Percentiles rank a stretch among this genome's conserved stretches.
These are phyloP conservation scores for Puccinellia tenuiflora DNA, from an alignment of 176 grass and related monocot species.

Conservation along the genomic window DNA sequence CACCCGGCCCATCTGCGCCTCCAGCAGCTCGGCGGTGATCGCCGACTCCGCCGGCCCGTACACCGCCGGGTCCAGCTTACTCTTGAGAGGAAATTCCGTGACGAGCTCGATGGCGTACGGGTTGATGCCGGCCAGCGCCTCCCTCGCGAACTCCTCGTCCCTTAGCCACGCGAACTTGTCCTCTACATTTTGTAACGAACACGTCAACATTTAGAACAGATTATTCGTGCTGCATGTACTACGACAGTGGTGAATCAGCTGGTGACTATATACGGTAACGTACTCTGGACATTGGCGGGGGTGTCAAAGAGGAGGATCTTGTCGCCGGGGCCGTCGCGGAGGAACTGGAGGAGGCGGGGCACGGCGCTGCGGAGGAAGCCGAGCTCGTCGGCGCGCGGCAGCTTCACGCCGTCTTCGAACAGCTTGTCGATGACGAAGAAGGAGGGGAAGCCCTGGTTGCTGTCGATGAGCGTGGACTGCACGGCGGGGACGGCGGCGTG, in stretches of 20 bases:
- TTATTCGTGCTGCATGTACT: background rate
- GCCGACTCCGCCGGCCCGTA: conserved; percentile 67
- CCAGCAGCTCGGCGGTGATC: conserved; percentile 49
- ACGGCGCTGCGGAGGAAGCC: conserved; percentile 33
- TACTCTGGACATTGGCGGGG: conserved; percentile 55
- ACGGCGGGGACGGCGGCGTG: conserved; percentile 41
- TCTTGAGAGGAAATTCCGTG: conserved; percentile 65
- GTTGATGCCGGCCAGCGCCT: conserved; percentile 72
- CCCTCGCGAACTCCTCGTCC: conserved; percentile 82
- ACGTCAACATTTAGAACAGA: background rate
- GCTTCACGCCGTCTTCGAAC: conserved; percentile 60
- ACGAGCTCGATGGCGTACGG: conserved; percentile 74
- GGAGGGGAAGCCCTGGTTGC: conserved; percentile 25
- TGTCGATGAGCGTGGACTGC: conserved; percentile 40
- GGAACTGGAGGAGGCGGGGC: conserved; percentile 30
- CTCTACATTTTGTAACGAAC: conserved; percentile 20
- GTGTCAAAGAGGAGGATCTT: conserved; percentile 37
- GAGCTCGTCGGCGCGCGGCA: conserved; percentile 23
- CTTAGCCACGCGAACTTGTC: conserved; percentile 76
- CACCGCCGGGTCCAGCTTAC: conserved; percentile 62
- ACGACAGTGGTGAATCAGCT: too few species aligned
- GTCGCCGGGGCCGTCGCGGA: conserved; percentile 29
- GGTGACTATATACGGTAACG: background rate
- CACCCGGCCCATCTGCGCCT: conserved; percentile 30
- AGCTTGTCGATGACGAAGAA: conserved; percentile 66